Conservation (phyloP, 305 asterid species). For the Vinca major region DNA sequence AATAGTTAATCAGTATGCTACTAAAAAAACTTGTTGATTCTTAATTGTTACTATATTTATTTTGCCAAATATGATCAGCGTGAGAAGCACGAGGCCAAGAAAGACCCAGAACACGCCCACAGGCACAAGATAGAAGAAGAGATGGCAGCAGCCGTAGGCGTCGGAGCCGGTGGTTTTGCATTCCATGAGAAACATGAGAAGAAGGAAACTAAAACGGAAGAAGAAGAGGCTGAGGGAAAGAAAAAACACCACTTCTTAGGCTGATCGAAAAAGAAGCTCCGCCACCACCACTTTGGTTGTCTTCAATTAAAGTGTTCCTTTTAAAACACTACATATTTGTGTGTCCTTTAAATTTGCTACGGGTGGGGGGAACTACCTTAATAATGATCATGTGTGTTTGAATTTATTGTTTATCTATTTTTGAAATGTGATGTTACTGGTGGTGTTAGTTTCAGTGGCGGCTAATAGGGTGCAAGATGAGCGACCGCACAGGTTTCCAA, state of each 20-base stretch:
- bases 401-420: no score
- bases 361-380: no score
- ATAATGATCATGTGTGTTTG: no score
- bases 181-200: conserved; percentile 37
- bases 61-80: conserved; percentile 12
- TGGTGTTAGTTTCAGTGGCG: no score
- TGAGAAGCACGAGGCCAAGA: conserved; percentile 33
- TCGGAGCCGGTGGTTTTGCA: conserved; percentile 33
- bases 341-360: no score
- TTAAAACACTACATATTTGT: no score
- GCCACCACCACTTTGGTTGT: no score
- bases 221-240: conserved; percentile 11
- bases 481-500: no score
- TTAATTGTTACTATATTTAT: not conserved
- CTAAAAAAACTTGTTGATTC: not conserved
- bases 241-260: conserved; percentile 4
- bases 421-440: no score
- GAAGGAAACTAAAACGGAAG: conserved; percentile 19
- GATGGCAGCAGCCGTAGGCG: conserved; percentile 23
- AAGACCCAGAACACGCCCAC: conserved; percentile 31
- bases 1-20: no score
- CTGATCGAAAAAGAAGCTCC: not conserved
- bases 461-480: no score
- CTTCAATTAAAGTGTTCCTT: no score
- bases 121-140: conserved; percentile 30